A percentile compares a stretch with the other conserved stretches of the same genome.
These are phyloP conservation scores for Mucor piriformis DNA, from an alignment of 371 early-diverging fungal genomes.

Conservation along the genomic window DNA sequence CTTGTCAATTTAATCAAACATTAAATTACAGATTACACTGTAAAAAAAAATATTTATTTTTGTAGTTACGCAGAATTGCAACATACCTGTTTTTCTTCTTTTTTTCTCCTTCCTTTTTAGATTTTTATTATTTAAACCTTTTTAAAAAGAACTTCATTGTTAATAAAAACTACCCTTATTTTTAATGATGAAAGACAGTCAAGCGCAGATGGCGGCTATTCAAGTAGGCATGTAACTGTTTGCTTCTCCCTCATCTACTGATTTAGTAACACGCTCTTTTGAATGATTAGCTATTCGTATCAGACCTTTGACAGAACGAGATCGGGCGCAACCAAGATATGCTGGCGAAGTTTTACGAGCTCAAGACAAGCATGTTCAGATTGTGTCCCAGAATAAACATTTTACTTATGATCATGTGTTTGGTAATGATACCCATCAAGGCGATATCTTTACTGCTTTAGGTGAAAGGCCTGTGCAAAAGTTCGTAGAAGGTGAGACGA, in stretches of 20 bases:
- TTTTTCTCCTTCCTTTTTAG: constrained; percentile 9
- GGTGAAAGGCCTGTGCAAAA: constrained; percentile 44
- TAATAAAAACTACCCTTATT: not conserved
- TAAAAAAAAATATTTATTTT: not conserved
- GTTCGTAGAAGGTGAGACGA: constrained; percentile 44
- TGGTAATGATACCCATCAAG: constrained; percentile 41
- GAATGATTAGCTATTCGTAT: constrained; percentile 41
- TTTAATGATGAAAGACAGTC: constrained; percentile 32
- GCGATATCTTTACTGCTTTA: constrained; percentile 43
- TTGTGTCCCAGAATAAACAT: constrained; percentile 45
- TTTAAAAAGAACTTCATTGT: not conserved
- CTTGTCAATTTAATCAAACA: not conserved
- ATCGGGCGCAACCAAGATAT: constrained; percentile 50
- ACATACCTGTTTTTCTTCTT: not conserved
- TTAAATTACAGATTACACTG: not conserved
- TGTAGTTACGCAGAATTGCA: not conserved
- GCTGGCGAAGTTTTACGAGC: constrained; percentile 42
- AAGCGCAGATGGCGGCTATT: constrained; percentile 34
- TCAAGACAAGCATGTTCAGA: constrained; percentile 44
- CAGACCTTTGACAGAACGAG: constrained; percentile 47
- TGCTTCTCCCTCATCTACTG: not conserved
- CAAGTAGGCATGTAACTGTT: constrained; percentile 41
- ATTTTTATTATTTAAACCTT: constrained; percentile 8
- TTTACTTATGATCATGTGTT: constrained; percentile 57
- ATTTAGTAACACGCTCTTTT: not conserved